Evolutionary conservation across 176 grass and related monocot species (phyloP).

Genomic region (Oryza rufipogon): DNA sequence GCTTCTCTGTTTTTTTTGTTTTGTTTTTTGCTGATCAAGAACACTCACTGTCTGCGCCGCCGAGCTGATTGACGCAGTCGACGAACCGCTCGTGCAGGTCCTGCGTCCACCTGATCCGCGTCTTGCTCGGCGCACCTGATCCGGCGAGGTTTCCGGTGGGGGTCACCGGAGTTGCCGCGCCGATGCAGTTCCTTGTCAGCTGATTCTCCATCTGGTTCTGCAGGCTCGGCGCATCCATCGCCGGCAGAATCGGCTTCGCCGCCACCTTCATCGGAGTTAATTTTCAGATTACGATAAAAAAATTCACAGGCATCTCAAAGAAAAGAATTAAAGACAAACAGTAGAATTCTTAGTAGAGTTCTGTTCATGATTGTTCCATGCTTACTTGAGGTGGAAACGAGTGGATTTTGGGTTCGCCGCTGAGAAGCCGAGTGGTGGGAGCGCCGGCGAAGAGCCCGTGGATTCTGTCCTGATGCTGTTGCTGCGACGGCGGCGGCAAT

Average conservation of each 20-base stretch:
- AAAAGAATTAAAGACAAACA: not conserved
- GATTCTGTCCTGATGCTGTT: slow-evolving; percentile 20
- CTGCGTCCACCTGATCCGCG: slow-evolving; percentile 86
- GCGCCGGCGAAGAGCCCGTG: slow-evolving; percentile 19
- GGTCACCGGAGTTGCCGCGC: slow-evolving; percentile 10
- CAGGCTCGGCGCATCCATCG: slow-evolving; percentile 40
- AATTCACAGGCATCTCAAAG: not conserved
- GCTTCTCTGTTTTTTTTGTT: not conserved
- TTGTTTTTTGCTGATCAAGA: not conserved
- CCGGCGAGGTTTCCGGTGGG: not conserved
- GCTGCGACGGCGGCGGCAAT: slow-evolving; percentile 16
- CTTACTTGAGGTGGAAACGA: slow-evolving; percentile 40
- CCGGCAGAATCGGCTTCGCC: slow-evolving; percentile 30
- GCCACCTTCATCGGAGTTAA: slow-evolving; percentile 37
- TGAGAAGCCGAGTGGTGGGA: slow-evolving; percentile 2
- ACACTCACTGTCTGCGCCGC: slow-evolving; percentile 78
- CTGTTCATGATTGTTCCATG: not conserved
- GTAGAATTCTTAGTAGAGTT: not conserved
- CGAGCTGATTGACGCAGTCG: slow-evolving; percentile 76
- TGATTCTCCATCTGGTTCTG: slow-evolving; percentile 42
- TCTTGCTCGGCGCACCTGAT: slow-evolving; percentile 51
- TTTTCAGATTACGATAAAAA: slow-evolving; percentile 2
- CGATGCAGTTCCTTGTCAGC: slow-evolving; percentile 17
- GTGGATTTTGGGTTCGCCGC: slow-evolving; percentile 23
- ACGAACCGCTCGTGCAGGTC: slow-evolving; percentile 89